Evolutionary conservation across 169 alveolate genomes (phyloP).

Genomic region (Plasmodium adleri): DNA sequence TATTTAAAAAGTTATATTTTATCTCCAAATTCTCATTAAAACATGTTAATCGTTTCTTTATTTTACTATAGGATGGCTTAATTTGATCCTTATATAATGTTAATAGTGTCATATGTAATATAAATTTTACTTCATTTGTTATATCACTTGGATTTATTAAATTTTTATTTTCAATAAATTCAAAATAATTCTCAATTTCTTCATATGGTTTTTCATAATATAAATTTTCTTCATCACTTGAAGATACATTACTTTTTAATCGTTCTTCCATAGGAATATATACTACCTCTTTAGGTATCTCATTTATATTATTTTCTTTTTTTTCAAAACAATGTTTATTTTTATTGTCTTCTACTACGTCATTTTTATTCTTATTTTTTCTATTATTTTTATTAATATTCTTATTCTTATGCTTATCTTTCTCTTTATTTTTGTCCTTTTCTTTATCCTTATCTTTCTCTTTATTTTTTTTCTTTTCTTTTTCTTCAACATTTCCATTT

Average conservation of each 20-base stretch:
- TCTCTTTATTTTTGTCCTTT: background rate
- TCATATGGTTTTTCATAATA: background rate
- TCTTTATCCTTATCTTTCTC: background rate
- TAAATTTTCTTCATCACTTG: background rate
- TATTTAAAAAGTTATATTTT: slow-evolving; percentile 3
- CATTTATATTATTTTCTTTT: background rate
- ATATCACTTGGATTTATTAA: slow-evolving; percentile 17
- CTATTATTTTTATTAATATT: background rate
- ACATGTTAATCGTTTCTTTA: slow-evolving; percentile 1
- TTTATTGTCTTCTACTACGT: background rate
- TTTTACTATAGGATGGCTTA: slow-evolving; percentile 21
- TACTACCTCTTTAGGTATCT: background rate
- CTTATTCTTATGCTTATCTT: background rate
- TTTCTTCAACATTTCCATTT: too few species aligned
- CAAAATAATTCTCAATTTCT: background rate
- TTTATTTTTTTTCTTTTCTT: background rate
- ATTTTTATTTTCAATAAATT: background rate
- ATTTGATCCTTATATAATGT: slow-evolving; percentile 37
- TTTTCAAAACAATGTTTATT: background rate
- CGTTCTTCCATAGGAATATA: background rate
- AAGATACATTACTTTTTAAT: background rate
- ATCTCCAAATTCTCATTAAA: slow-evolving; percentile 8
- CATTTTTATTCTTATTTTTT: background rate
- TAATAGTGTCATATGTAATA: slow-evolving; percentile 36
- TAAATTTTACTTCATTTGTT: slow-evolving; percentile 33